Percentiles rank a stretch among this genome's conserved stretches.
Conservation (phyloP, 2,329 filamentous ascomycete genomes). For the Tetracladium maxilliforme region DNA sequence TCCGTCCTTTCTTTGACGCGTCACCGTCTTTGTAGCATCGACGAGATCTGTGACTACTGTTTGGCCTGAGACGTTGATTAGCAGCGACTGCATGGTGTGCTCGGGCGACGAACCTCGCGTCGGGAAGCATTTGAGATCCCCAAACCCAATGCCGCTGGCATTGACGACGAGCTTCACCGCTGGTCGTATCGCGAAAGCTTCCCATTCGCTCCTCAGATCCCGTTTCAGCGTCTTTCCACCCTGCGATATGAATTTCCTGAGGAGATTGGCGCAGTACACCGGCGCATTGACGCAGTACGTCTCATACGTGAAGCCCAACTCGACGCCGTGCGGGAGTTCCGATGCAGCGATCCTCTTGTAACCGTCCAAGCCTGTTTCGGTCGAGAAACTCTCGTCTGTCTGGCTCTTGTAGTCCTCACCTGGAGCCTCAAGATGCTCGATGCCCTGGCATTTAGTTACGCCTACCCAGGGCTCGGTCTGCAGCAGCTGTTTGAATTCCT, state of each 20-base stretch:
- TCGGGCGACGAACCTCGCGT: constrained; percentile 15
- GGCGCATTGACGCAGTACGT: constrained; percentile 25
- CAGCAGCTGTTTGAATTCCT: constrained; percentile 17
- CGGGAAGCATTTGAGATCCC: constrained; percentile 23
- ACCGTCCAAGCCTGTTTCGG: constrained; percentile 16
- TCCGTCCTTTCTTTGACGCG: constrained; percentile 46
- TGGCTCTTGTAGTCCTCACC: constrained; percentile 16
- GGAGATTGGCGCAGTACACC: constrained; percentile 22
- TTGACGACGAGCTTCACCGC: constrained; percentile 23
- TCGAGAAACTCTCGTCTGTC: constrained; percentile 15
- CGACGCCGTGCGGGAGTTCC: constrained; percentile 17
- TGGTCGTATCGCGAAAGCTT: constrained; percentile 19
- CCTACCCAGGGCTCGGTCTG: constrained; percentile 20
- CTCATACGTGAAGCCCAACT: constrained; percentile 23
- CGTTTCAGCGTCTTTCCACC: constrained; percentile 16
- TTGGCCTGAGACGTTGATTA: constrained; percentile 21
- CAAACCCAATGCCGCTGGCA: constrained; percentile 25
- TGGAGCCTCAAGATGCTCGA: constrained; percentile 24
- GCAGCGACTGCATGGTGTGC: constrained; percentile 1
- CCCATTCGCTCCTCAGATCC: constrained; percentile 11
- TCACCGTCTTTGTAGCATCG: constrained; percentile 29
- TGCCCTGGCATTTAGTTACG: constrained; percentile 17
- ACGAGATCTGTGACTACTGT: constrained; percentile 32
- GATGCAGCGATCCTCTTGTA: constrained; percentile 10
- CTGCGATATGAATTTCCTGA: constrained; percentile 20